A percentile compares a stretch with the other conserved stretches of the same genome.
Evolutionary conservation across 306 rosid genomes (phyloP).

Genomic region (Prunus campanulata): DNA sequence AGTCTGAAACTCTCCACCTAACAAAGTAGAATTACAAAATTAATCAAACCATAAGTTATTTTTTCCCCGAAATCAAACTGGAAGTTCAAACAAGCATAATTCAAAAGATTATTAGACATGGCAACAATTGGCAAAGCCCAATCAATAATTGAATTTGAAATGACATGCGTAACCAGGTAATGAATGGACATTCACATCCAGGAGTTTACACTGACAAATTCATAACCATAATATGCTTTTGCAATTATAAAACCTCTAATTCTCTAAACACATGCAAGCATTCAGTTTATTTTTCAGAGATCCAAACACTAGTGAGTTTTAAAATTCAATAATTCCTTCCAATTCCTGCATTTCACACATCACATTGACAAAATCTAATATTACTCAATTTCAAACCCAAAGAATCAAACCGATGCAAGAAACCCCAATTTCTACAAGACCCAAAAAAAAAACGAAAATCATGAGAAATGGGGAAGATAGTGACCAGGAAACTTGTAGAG

Average conservation of each 20-base stretch:
- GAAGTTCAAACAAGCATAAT: not conserved
- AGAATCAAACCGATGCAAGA: not conserved
- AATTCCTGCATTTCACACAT: not conserved
- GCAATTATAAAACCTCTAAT: not conserved
- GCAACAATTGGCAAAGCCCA: not conserved
- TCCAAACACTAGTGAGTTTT: not conserved
- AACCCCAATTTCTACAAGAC: not conserved
- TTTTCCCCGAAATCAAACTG: not conserved
- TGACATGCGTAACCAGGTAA: not conserved
- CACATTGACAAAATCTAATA: not conserved
- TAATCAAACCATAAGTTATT: not conserved
- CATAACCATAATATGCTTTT: not conserved
- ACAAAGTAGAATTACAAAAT: slow-evolving; percentile 3
- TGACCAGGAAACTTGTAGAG: slow-evolving; percentile 95
- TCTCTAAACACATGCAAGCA: not conserved
- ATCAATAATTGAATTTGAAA: not conserved
- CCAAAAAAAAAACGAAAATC: not conserved
- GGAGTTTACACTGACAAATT: not conserved
- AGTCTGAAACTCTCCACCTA: slow-evolving; percentile 94
- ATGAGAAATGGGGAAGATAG: not conserved
- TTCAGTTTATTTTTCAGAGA: not conserved
- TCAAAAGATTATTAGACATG: not conserved
- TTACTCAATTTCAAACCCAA: not conserved
- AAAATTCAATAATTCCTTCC: not conserved
- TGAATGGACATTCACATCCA: not conserved